Percentiles rank a stretch among this genome's conserved stretches.
phyloP scores from a whole-genome alignment of 2,329 filamentous ascomycete species.

The Alternaria hordeiaustralica region DNA sequence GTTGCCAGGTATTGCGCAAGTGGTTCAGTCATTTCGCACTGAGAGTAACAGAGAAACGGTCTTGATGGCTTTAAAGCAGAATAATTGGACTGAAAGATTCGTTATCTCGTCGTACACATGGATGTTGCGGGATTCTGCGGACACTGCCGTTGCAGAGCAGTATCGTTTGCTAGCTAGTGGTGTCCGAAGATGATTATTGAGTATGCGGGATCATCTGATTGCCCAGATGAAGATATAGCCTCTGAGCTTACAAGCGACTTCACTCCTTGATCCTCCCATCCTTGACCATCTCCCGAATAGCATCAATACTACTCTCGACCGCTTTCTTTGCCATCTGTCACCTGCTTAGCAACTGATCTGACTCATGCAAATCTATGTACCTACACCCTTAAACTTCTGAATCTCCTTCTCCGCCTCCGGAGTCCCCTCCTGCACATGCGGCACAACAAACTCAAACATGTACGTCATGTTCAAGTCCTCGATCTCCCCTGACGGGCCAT shows the following conservation, averaged over 20 bases:
- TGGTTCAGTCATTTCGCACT: background rate
- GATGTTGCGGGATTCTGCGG: background rate
- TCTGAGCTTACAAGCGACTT: background rate
- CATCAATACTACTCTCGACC: slow-evolving; percentile 52
- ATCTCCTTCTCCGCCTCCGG: slow-evolving; percentile 41
- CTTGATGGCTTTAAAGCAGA: background rate
- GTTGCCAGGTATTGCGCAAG: background rate
- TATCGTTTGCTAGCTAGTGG: background rate
- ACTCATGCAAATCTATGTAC: background rate
- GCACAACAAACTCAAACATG: slow-evolving; percentile 52
- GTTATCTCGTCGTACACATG: background rate
- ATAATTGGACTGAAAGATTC: background rate
- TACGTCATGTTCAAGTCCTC: slow-evolving; percentile 55
- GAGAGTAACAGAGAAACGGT: background rate
- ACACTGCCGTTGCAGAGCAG: background rate
- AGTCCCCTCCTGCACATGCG: slow-evolving; percentile 44
- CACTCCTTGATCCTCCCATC: slow-evolving; percentile 43
- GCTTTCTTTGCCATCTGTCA: slow-evolving; percentile 49
- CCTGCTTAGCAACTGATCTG: slow-evolving; percentile 6
- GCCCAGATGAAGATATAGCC: background rate
- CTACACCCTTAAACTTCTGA: slow-evolving; percentile 34
- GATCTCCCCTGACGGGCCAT: slow-evolving; percentile 43
- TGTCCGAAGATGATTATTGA: background rate
- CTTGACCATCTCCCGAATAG: slow-evolving; percentile 52
- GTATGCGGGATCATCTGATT: background rate